Conservation (phyloP, 352 stramenopile species). For the Globisporangium nagaii region DNA sequence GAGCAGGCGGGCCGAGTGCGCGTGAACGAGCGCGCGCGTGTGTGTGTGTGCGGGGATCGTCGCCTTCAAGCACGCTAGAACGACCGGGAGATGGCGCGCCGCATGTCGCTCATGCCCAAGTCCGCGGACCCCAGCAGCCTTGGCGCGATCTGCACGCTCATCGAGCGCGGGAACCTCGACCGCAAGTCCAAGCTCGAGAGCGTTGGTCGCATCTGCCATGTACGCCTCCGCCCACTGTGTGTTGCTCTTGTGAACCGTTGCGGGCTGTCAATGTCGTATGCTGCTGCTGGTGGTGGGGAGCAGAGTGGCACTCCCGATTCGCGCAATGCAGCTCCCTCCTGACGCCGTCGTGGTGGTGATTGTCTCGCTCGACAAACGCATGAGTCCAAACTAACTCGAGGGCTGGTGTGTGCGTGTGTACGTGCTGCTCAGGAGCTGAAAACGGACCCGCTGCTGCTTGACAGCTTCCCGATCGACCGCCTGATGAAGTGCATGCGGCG, state of each 20-base stretch:
- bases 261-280: too few relatives aligned
- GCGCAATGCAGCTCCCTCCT: too few relatives aligned
- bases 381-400: too few relatives aligned
- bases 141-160: constrained; percentile 75
- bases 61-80: background rate
- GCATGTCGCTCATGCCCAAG: constrained; percentile 14
- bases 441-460: constrained; percentile 76
- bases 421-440: constrained; percentile 88
- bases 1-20: background rate
- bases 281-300: background rate
- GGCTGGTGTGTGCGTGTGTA: background rate
- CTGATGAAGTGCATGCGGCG: constrained; percentile 76
- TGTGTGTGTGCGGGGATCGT: background rate
- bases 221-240: too few relatives aligned
- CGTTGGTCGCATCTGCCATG: constrained; percentile 74
- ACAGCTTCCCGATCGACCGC: constrained; percentile 75
- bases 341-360: background rate
- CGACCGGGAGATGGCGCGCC: constrained; percentile 9
- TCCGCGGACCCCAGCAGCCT: constrained; percentile 31
- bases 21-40: background rate
- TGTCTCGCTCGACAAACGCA: too few relatives aligned
- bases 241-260: background rate
- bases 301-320: too few relatives aligned
- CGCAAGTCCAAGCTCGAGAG: constrained; percentile 87
- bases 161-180: constrained; percentile 78